Evolutionary conservation across 2,329 filamentous ascomycete species (phyloP), one percentile per base, ranked within the genome.

Genomic region (Fusarium concolor): DNA sequence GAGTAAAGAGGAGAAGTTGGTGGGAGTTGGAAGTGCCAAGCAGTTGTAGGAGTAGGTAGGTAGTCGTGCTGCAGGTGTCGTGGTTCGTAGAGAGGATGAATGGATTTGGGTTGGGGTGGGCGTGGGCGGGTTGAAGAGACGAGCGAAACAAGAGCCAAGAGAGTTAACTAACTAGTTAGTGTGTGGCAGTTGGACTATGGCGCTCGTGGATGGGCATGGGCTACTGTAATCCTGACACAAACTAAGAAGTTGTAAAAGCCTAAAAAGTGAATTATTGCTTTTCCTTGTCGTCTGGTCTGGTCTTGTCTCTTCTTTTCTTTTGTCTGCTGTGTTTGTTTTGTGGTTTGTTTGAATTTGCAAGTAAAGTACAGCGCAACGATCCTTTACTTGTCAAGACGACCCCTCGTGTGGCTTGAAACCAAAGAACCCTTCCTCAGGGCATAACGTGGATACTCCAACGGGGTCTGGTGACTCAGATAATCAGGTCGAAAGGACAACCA

Each of bases 151-250:
- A 49, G 59, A 57, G 59, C 62, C 43, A 46, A 66, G 53, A 69
- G 47, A 43, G 47, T 62, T 14, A 22, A 38, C 47, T 51, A 52
- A 26, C 15, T 51, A 31, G 44, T 35, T 46, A 69, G 65, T 54
- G 57, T 65, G 49, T 68, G 67, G 65, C 71, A 62, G 66, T 74
- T 72, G 71, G 67, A 73, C 58, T 71, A 73, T 74, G 61, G 72
- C 72, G 72, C 55, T 70, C 44, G 31, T 61, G 38, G 43, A 56
- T 24, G 56, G 56, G 33, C 41, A 56, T 58, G 57, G 31, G 24
- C 29, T 31, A 31, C 29, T 47, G 37, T 55, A 42, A 46, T 71
- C 61, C 67, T 72, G 58, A 68, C 62, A 59, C 67, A 71, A 66
- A 56, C 60, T 53, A 62, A 61, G 53, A 49, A 60, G 58, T 55